Conservation (phyloP, 1,284 basidiomycete species). For the Ceratobasidium theobromae region DNA sequence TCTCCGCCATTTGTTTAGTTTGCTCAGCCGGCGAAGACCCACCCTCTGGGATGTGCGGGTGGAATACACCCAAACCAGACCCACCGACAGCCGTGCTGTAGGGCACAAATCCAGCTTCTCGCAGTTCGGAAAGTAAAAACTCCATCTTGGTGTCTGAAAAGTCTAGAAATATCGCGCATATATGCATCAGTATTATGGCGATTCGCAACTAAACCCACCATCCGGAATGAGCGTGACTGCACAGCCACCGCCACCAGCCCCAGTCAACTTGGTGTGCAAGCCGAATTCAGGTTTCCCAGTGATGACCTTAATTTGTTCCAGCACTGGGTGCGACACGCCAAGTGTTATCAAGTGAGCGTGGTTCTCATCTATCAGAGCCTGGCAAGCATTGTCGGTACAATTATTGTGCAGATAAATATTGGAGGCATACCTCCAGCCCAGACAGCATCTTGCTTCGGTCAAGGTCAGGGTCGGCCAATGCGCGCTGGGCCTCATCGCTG, state of each 20-base stretch:
- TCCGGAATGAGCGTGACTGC: constrained; percentile 95
- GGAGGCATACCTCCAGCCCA: constrained; percentile 44
- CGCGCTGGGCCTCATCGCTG: constrained; percentile 73
- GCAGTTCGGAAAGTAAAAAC: constrained; percentile 60
- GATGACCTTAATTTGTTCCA: constrained; percentile 79
- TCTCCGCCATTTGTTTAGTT: constrained; percentile 44
- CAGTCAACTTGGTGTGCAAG: constrained; percentile 94
- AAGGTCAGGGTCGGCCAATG: constrained; percentile 73
- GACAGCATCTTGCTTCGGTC: constrained; percentile 61
- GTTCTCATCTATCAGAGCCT: constrained; percentile 86
- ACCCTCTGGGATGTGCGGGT: constrained; percentile 54
- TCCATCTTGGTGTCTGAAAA: constrained; percentile 60
- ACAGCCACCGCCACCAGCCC: constrained; percentile 98
- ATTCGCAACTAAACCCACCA: constrained; percentile 47
- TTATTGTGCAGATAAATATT: constrained; percentile 28
- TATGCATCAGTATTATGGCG: constrained; percentile 5
- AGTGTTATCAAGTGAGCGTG: constrained; percentile 82
- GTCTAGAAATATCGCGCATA: constrained; percentile 51
- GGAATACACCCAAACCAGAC: constrained; percentile 83
- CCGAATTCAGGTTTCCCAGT: constrained; percentile 65
- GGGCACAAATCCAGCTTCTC: constrained; percentile 71
- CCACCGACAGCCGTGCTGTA: constrained; percentile 94
- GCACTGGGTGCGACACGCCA: constrained; percentile 89
- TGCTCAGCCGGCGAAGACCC: constrained; percentile 45
- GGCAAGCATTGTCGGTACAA: neutral